These are phyloP conservation scores for Lanmaoa rubissima DNA, from an alignment of 768 basidiomycete genomes.

Conservation along the genomic window DNA sequence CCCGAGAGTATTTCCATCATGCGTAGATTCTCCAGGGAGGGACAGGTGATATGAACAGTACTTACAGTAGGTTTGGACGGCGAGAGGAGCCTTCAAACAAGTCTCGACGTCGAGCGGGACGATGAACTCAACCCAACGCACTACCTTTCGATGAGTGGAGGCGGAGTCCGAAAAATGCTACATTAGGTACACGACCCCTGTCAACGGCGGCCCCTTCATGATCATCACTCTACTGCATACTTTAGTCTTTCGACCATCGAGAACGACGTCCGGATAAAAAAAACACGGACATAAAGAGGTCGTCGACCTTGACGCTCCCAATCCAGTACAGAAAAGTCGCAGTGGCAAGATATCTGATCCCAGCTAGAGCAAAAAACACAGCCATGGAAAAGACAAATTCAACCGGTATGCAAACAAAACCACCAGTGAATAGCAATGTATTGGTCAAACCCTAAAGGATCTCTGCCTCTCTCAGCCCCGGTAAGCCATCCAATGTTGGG, in stretches of 20 bases:
- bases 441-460: neutral
- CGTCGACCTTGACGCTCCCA: neutral
- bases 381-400: neutral
- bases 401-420: slow-evolving; percentile 1
- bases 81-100: slow-evolving; percentile 27
- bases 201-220: neutral
- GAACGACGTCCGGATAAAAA: neutral
- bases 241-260: neutral
- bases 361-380: neutral
- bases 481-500: slow-evolving; percentile 5
- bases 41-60: slow-evolving; percentile 6
- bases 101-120: slow-evolving; percentile 40
- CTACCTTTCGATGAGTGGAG: slow-evolving; percentile 1
- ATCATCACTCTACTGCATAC: neutral
- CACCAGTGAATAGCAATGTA: neutral
- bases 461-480: slow-evolving; percentile 4
- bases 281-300: neutral
- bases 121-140: slow-evolving; percentile 20
- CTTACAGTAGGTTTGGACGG: slow-evolving; percentile 22
- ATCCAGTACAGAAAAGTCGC: neutral
- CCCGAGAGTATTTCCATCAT: slow-evolving; percentile 1
- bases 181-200: slow-evolving; percentile 15
- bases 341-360: neutral
- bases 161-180: slow-evolving; percentile 25
- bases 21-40: slow-evolving; percentile 4